phyloP scores from a whole-genome alignment of 2,329 filamentous ascomycete species.

The Bipolaris gigantea region DNA sequence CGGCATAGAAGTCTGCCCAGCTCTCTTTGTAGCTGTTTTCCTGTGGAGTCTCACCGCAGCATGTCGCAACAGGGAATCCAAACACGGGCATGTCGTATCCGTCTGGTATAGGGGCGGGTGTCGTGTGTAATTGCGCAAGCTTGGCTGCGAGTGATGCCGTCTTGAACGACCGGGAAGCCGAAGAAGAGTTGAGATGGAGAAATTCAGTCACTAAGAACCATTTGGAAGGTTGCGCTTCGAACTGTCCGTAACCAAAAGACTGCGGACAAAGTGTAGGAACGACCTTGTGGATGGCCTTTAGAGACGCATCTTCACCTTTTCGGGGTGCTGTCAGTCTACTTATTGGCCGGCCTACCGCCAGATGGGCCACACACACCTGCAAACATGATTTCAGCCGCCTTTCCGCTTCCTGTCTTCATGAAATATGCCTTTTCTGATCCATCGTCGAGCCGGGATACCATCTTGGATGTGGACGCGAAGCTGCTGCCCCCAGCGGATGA shows the following conservation, averaged over 20 bases:
- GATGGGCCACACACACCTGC: conserved; percentile 50
- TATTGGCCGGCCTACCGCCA: not conserved
- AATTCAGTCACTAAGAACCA: conserved; percentile 75
- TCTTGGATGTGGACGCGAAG: conserved; percentile 65
- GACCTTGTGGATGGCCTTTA: conserved; percentile 74
- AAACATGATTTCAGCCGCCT: conserved; percentile 69
- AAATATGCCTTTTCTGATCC: conserved; percentile 63
- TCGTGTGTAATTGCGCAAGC: conserved; percentile 76
- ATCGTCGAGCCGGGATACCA: conserved; percentile 51
- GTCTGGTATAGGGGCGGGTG: conserved; percentile 66
- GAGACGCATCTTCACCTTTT: conserved; percentile 75
- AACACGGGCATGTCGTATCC: conserved; percentile 66
- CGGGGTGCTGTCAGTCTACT: conserved; percentile 12
- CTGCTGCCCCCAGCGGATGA: conserved; percentile 64
- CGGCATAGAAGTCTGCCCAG: conserved; percentile 86
- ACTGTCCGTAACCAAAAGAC: conserved; percentile 70
- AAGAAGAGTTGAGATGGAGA: conserved; percentile 57
- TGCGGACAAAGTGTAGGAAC: conserved; percentile 77
- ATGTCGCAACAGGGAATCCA: conserved; percentile 83
- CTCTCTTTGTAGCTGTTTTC: conserved; percentile 71
- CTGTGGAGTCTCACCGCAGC: conserved; percentile 82
- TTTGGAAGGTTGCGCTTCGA: conserved; percentile 52
- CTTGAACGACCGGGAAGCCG: conserved; percentile 28
- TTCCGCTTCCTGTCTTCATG: conserved; percentile 68
- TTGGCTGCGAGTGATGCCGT: conserved; percentile 68